These are phyloP conservation scores for Trypanosoma theileri DNA, from an alignment of 208 protist genomes.

Conservation along the genomic window DNA sequence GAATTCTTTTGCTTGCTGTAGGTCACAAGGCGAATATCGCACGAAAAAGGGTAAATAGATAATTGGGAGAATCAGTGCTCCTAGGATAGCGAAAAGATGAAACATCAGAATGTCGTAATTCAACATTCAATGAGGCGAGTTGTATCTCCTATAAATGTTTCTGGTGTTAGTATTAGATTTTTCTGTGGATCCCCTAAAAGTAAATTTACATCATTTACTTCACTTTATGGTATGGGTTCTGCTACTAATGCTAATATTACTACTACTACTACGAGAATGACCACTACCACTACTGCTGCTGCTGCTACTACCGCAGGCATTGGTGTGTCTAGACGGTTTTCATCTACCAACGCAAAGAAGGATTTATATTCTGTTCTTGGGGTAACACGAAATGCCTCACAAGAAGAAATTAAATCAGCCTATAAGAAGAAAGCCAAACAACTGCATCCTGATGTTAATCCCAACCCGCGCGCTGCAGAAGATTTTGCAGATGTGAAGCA, in stretches of 20 bases:
- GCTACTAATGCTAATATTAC: not conserved
- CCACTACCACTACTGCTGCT: slow-evolving; percentile 5
- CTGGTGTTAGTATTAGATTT: not conserved
- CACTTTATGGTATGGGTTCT: not conserved
- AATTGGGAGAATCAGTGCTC: too few relatives aligned
- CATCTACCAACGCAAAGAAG: slow-evolving; percentile 47
- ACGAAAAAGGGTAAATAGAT: not conserved
- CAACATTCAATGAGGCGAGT: not conserved
- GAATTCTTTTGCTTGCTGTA: not conserved
- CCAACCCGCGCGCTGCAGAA: slow-evolving; percentile 72
- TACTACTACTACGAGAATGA: not conserved
- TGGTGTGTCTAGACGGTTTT: slow-evolving; percentile 26
- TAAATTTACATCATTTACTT: not conserved
- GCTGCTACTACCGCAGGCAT: slow-evolving; percentile 2
- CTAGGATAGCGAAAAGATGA: not conserved
- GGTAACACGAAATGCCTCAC: slow-evolving; percentile 71
- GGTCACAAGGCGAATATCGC: not conserved
- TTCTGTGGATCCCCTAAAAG: not conserved
- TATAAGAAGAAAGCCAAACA: slow-evolving; percentile 88
- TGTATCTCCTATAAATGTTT: not conserved
- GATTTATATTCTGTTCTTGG: slow-evolving; percentile 84
- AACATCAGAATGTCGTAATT: not conserved
- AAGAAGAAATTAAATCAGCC: slow-evolving; percentile 84
- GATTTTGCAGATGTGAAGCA: slow-evolving; percentile 91
- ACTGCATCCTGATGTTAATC: slow-evolving; percentile 88